phyloP scores from a whole-genome alignment of 768 basidiomycete species.

The Suillus subalutaceus region DNA sequence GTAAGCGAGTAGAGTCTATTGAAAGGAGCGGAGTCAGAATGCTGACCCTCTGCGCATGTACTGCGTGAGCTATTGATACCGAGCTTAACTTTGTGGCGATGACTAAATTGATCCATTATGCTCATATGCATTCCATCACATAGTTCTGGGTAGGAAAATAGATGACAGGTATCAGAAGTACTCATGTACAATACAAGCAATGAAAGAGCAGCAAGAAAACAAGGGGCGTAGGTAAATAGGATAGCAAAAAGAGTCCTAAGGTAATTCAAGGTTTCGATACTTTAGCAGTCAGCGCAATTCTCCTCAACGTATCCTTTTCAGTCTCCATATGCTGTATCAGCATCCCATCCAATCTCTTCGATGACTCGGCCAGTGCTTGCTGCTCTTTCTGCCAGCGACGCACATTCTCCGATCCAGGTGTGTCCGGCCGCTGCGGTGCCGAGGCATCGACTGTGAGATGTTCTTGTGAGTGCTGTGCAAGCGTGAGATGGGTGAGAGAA shows the following conservation, averaged over 20 bases:
- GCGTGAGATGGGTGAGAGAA: slow-evolving; percentile 34
- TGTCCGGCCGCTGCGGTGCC: slow-evolving; percentile 20
- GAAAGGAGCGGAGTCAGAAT: slow-evolving; percentile 38
- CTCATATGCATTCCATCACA: not conserved
- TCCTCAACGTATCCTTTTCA: slow-evolving; percentile 78
- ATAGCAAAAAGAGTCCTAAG: slow-evolving; percentile 10
- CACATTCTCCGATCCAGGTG: slow-evolving; percentile 26
- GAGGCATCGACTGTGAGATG: slow-evolving; percentile 28
- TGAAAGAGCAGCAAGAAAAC: slow-evolving; percentile 8
- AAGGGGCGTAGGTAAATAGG: slow-evolving; percentile 1
- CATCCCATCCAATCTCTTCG: slow-evolving; percentile 76
- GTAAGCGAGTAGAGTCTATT: slow-evolving; percentile 10
- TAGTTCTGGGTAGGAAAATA: slow-evolving; percentile 12
- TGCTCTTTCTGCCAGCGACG: slow-evolving; percentile 35
- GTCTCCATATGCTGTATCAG: slow-evolving; percentile 81
- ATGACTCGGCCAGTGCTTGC: slow-evolving; percentile 52
- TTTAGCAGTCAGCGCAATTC: slow-evolving; percentile 61
- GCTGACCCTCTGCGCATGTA: slow-evolving; percentile 12
- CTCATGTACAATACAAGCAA: slow-evolving; percentile 32
- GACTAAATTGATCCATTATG: not conserved
- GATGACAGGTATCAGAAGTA: slow-evolving; percentile 17
- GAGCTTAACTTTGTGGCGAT: slow-evolving; percentile 2
- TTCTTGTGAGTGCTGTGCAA: slow-evolving; percentile 45
- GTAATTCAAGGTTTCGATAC: slow-evolving; percentile 31
- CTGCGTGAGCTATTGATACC: slow-evolving; percentile 8